phyloP scores from a whole-genome alignment of 2,329 filamentous ascomycete species.

The Nemania diffusa region DNA sequence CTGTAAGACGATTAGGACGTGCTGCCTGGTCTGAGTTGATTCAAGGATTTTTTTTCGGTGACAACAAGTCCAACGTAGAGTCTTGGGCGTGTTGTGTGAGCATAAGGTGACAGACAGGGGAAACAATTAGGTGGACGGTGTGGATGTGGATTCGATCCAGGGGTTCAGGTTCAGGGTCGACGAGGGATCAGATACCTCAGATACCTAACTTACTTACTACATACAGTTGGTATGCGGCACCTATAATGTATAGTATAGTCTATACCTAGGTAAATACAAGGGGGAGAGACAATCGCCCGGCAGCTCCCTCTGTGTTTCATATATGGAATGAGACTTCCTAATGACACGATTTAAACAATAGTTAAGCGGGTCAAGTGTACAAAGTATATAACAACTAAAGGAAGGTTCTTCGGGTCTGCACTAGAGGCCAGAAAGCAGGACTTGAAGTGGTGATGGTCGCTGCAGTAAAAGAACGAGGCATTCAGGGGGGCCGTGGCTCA shows the following conservation, averaged over 20 bases:
- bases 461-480: slow-evolving; percentile 7
- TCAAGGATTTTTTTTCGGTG: slow-evolving; percentile 28
- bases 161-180: slow-evolving; percentile 39
- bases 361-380: slow-evolving; percentile 24
- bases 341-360: slow-evolving; percentile 33
- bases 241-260: slow-evolving; percentile 12
- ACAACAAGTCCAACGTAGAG: slow-evolving; percentile 19
- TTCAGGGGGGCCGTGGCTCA: slow-evolving; percentile 24
- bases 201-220: slow-evolving; percentile 1
- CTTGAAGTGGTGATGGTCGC: not conserved
- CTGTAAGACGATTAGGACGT: slow-evolving; percentile 15
- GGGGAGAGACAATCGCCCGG: slow-evolving; percentile 29
- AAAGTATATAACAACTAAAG: slow-evolving; percentile 22
- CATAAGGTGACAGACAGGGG: slow-evolving; percentile 29
- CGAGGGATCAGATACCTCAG: too few species aligned
- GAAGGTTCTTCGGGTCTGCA: slow-evolving; percentile 11
- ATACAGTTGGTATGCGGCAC: slow-evolving; percentile 16
- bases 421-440: slow-evolving; percentile 6
- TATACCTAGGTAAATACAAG: slow-evolving; percentile 15
- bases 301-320: slow-evolving; percentile 42
- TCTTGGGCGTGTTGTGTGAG: slow-evolving; percentile 29
- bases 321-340: slow-evolving; percentile 40
- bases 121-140: slow-evolving; percentile 16
- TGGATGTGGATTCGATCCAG: slow-evolving; percentile 43
- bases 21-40: slow-evolving; percentile 18